A percentile compares a stretch with the other conserved stretches of the same genome.
phyloP scores from a whole-genome alignment of 306 rosid genomes.

The Vigna radiata region DNA sequence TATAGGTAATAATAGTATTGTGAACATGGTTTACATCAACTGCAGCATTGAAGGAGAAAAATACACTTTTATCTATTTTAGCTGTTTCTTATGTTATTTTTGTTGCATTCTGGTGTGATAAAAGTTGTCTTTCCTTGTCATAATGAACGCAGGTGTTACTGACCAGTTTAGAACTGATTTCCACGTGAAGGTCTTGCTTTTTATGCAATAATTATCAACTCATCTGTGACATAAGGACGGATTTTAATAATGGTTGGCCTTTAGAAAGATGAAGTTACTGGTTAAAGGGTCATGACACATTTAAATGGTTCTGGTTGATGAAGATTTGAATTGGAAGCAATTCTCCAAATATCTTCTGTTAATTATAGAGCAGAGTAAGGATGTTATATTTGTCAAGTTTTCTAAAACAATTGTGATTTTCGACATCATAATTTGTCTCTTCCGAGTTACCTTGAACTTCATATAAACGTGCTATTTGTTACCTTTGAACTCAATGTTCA shows the following conservation, averaged over 20 bases:
- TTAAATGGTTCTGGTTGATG: conserved; percentile 30
- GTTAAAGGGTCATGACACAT: not conserved
- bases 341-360: not conserved
- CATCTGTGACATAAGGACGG: not conserved
- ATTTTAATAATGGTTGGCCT: conserved; percentile 4
- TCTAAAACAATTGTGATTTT: not conserved
- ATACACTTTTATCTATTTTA: conserved; percentile 1
- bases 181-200: conserved; percentile 3
- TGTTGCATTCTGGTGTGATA: conserved; percentile 16
- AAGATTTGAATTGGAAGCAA: conserved; percentile 29
- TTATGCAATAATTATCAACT: not conserved
- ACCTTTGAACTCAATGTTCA: too few species aligned
- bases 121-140: conserved; percentile 30
- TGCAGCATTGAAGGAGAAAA: conserved; percentile 24
- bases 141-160: conserved; percentile 24
- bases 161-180: conserved; percentile 2
- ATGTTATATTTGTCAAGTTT: not conserved
- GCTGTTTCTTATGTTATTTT: conserved; percentile 12
- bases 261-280: conserved; percentile 20
- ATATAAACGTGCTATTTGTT: too few species aligned
- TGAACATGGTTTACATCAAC: not conserved
- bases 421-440: too few species aligned
- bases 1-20: conserved; percentile 24
- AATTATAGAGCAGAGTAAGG: not conserved
- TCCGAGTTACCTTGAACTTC: too few species aligned